Evolutionary conservation across 768 basidiomycete genomes (phyloP), one percentile per base, ranked within the genome.

Genomic region (Boletus insuetus): DNA sequence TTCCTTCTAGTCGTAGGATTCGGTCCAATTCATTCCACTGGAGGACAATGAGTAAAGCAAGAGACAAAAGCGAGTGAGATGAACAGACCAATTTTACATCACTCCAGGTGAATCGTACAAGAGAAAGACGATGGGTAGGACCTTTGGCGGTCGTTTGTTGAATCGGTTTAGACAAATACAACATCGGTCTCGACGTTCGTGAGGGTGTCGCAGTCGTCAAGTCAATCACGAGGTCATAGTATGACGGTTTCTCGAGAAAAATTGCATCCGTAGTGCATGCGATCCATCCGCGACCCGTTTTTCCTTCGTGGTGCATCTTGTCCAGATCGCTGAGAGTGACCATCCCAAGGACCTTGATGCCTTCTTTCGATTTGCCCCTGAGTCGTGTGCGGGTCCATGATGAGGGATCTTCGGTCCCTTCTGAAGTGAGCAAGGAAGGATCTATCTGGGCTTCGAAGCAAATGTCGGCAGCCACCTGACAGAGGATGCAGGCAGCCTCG

Each of bases 261-360:
- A 94, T 81, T 10, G 90, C 85, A 59, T 94, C 91, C 2, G 91
- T 91, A 11, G 91, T 90, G 64, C 91, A 93, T 32, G 91, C 91
- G 51, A 93, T 82, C 90, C 90, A 94, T 19, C 91, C 91, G 7
- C 80, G 74, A 6, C 88, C 87, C 3, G 71, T 77, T 59, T 74
- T 71, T 26, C 79, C 77, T 67, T 86, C 87, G 17, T 71, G 68
- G 51, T 80, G 72, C 50, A 93, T 66, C 56, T 81, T 77, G 55
- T 84, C 83, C 41, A 90, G 68, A 65, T 94, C 91, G 44, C 77
- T 83, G 0, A 94, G 77, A 0, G 89, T 92, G 31, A 93, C 79
- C 82, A 90, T 86, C 0, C 91, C 91, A 3, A 94, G 78, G 3
- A 91, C 87, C 55, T 75, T 82, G 52, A 87, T 79, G 1, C 82